phyloP scores from a whole-genome alignment of 2,329 filamentous ascomycete genomes.

The Didymella pinodella region DNA sequence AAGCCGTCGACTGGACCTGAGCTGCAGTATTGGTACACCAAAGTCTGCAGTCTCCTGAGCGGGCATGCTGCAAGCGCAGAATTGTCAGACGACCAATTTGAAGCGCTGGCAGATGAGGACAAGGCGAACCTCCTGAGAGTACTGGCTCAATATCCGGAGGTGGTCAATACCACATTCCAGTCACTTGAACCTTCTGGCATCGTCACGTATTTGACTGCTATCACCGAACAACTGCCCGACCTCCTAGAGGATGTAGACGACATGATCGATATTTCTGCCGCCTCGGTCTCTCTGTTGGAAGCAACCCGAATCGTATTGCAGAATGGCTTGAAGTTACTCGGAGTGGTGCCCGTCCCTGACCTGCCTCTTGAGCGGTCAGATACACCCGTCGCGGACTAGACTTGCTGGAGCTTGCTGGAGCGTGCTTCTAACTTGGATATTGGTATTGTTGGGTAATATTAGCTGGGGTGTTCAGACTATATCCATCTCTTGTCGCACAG shows the following conservation, averaged over 20 bases:
- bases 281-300: constrained; percentile 35
- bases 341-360: constrained; percentile 29
- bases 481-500: too few species aligned
- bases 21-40: constrained; percentile 43
- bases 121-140: constrained; percentile 37
- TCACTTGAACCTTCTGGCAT: constrained; percentile 41
- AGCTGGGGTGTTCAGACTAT: too few species aligned
- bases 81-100: constrained; percentile 36
- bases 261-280: constrained; percentile 26
- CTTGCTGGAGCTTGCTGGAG: too few species aligned
- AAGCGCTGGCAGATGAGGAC: constrained; percentile 35
- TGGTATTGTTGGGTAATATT: too few species aligned
- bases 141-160: constrained; percentile 44
- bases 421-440: too few species aligned
- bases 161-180: constrained; percentile 35
- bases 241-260: constrained; percentile 34
- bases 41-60: constrained; percentile 30
- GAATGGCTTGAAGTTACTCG: constrained; percentile 43
- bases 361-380: constrained; percentile 33
- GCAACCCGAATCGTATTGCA: constrained; percentile 40
- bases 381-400: constrained; percentile 31
- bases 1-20: constrained; percentile 41
- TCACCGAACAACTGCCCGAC: constrained; percentile 37
- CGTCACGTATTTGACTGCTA: constrained; percentile 37
- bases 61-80: constrained; percentile 15